Conservation (phyloP, 2,329 filamentous ascomycete genomes). For the Akanthomyces dipterigenus region DNA sequence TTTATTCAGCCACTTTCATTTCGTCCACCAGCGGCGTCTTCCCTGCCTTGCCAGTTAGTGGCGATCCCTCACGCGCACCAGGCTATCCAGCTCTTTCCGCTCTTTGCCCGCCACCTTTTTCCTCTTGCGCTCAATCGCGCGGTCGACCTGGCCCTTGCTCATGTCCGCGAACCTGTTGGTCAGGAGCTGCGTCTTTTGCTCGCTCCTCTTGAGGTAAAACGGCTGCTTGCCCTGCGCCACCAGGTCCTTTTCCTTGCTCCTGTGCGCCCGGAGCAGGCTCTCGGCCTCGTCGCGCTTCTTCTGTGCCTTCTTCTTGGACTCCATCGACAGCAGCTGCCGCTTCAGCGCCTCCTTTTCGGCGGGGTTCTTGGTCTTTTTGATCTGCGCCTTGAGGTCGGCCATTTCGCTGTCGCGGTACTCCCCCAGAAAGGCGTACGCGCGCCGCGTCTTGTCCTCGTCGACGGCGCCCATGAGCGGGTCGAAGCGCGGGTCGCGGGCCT, state of each 20-base stretch:
- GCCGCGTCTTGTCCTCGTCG: constrained; percentile 54
- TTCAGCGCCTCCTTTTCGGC: constrained; percentile 63
- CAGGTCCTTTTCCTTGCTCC: constrained; percentile 73
- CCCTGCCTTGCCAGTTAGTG: not conserved
- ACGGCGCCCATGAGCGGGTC: constrained; percentile 51
- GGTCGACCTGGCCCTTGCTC: constrained; percentile 79
- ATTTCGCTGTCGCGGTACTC: constrained; percentile 84
- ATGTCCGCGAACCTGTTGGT: constrained; percentile 73
- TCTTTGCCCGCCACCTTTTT: constrained; percentile 88
- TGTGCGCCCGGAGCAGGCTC: constrained; percentile 66
- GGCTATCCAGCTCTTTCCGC: constrained; percentile 59
- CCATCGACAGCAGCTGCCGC: constrained; percentile 67
- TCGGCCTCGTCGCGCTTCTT: constrained; percentile 62
- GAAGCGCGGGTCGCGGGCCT: constrained; percentile 81
- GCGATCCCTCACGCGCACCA: constrained; percentile 25
- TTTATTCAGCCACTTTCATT: not conserved
- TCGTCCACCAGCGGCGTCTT: too few relatives aligned
- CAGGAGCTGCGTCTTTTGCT: constrained; percentile 81
- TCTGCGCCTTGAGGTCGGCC: constrained; percentile 59
- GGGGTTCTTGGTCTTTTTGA: constrained; percentile 60
- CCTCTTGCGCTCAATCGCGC: constrained; percentile 74
- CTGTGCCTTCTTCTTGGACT: constrained; percentile 67
- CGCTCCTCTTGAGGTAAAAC: constrained; percentile 87
- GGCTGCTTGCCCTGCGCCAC: constrained; percentile 85
- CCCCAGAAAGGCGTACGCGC: constrained; percentile 81